Percentiles rank a stretch among this genome's conserved stretches.
Evolutionary conservation across 1,139 yeast genomes (phyloP).

Genomic region (Pichia sp.): DNA sequence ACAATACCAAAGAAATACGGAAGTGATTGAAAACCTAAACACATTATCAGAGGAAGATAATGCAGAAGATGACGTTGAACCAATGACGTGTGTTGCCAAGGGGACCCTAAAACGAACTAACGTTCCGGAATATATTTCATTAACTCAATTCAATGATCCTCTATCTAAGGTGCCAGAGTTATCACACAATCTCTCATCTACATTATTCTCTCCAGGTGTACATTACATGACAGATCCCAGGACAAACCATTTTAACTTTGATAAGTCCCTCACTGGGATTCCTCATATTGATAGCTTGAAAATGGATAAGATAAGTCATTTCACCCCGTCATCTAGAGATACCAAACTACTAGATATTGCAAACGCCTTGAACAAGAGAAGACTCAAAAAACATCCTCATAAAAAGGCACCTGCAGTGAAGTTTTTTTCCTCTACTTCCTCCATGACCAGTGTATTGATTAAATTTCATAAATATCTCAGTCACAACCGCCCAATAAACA

Average conservation of each 20-base stretch:
- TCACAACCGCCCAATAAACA: constrained; percentile 50
- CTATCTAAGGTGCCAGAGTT: constrained; percentile 39
- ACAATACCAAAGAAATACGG: constrained; percentile 1
- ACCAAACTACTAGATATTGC: constrained; percentile 51
- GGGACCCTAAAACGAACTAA: background rate
- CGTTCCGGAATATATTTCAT: constrained; percentile 20
- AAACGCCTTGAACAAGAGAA: constrained; percentile 23
- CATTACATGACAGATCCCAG: constrained; percentile 77
- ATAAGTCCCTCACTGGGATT: constrained; percentile 56
- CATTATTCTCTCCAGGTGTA: constrained; percentile 77
- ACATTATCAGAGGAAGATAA: background rate
- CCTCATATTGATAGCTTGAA: constrained; percentile 68
- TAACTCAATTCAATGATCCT: constrained; percentile 18
- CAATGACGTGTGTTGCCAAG: constrained; percentile 3
- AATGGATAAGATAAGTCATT: constrained; percentile 49
- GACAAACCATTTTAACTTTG: constrained; percentile 66
- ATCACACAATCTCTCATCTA: constrained; percentile 62
- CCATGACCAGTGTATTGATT: constrained; percentile 71
- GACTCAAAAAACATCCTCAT: constrained; percentile 16
- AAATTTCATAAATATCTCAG: constrained; percentile 72
- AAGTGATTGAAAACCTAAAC: background rate
- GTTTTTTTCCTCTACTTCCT: constrained; percentile 80
- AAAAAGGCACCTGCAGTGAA: constrained; percentile 25
- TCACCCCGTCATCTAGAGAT: constrained; percentile 70
- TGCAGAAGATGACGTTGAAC: constrained; percentile 4